Evolutionary conservation across 2,329 filamentous ascomycete genomes (phyloP), one percentile per base, ranked within the genome.

Genomic region (Colletotrichum paranaense): DNA sequence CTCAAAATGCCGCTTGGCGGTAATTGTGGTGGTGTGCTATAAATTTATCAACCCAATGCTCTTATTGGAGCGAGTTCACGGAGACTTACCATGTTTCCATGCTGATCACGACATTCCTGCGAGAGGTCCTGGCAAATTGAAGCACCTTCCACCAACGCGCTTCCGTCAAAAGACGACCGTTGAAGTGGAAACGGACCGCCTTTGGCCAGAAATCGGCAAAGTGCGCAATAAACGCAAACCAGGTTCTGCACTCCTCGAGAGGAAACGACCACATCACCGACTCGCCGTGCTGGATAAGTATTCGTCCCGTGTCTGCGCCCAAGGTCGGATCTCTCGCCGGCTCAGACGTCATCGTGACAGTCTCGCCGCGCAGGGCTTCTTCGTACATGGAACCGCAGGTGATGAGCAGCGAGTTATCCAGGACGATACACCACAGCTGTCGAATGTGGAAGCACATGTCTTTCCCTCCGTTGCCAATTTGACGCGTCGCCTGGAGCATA

Each of bases 361-460:
- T 42, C 49, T 83, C 79, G 1, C 79, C 80, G 19, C 80, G 78
- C 3, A 87, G 76, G 1, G 79, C 76, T 4, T 78, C 74, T 58
- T 82, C 79, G 0, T 78, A 58, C 78, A 85, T 82, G 7, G 79
- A 78, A 22, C 84, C 81, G 62, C 84, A 87, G 1, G 86, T 87
- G 4, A 87, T 78, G 4, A 87, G 78, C 2, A 86, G 76, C 8
- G 75, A 81, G 57, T 86, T 83, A 53, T 84, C 83, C 1, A 88
- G 72, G 7, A 87, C 78, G 5, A 88, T 75, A 72, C 82, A 85
- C 87, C 86, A 88, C 11, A 87, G 68, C 74, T 88, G 87, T 1
- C 83, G 79, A 57, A 88, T 83, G 68, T 88, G 86, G 67, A 86
- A 88, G 65, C 85, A 88, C 22, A 82, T 76, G 1, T 80, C 81